Evolutionary conservation across 176 grass and related monocot species (phyloP).

Genomic region (sorghum (Sorghum bicolor)): DNA sequence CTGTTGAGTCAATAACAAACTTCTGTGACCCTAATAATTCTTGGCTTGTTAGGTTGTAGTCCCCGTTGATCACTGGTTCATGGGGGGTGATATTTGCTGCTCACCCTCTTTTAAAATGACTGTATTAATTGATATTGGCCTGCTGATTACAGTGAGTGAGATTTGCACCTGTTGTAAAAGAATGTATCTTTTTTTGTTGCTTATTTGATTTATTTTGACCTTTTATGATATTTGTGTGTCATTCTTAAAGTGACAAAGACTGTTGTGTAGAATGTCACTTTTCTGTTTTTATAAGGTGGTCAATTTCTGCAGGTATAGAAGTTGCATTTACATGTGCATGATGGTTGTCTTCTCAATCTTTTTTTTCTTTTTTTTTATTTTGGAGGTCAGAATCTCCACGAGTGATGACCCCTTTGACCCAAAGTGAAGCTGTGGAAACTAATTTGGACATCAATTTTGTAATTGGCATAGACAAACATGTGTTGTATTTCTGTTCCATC

Average conservation of each 20-base stretch:
- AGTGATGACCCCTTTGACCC: background rate
- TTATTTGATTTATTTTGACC: background rate
- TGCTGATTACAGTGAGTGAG: background rate
- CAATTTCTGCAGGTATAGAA: background rate
- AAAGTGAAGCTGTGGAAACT: background rate
- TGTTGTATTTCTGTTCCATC: background rate
- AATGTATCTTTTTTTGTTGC: background rate
- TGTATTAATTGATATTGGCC: background rate
- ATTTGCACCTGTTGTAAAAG: slow-evolving; percentile 25
- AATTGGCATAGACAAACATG: background rate
- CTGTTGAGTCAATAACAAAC: background rate
- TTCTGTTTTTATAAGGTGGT: background rate
- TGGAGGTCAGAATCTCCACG: background rate
- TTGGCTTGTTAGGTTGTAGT: background rate
- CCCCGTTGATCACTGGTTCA: background rate
- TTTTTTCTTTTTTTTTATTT: background rate
- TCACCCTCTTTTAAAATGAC: background rate
- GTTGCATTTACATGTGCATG: background rate
- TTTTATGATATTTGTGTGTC: background rate
- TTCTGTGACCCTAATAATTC: background rate
- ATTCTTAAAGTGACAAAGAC: background rate
- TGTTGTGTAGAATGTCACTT: background rate
- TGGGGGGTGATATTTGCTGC: background rate
- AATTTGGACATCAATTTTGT: background rate
- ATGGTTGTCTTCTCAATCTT: background rate